These are phyloP conservation scores for Boletellus emodensis DNA, from an alignment of 768 basidiomycete genomes.

Conservation along the genomic window DNA sequence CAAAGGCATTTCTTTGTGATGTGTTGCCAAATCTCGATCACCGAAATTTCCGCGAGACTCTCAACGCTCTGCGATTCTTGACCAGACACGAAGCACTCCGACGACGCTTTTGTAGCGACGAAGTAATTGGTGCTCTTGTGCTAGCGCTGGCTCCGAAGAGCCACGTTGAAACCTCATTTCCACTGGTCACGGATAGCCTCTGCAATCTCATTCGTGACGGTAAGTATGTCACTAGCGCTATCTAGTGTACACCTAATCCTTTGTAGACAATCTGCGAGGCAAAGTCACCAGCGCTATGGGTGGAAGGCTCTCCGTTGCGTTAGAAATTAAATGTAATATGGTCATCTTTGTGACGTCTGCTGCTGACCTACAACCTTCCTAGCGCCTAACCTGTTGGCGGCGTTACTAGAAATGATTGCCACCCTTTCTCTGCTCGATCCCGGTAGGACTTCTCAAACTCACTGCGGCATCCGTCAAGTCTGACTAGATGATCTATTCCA, in stretches of 20 bases:
- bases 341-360: background rate
- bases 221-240: background rate
- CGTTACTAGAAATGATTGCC: conserved; percentile 1
- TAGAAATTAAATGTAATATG: conserved; percentile 3
- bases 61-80: too few relatives aligned
- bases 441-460: background rate
- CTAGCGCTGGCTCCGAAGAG: too few relatives aligned
- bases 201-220: too few relatives aligned
- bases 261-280: background rate
- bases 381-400: background rate
- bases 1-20: too few relatives aligned
- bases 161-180: too few relatives aligned
- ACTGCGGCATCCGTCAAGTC: background rate
- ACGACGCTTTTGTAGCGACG: too few relatives aligned
- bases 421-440: background rate
- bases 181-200: too few relatives aligned
- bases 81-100: too few relatives aligned
- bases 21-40: too few relatives aligned
- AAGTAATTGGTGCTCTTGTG: too few relatives aligned
- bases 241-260: background rate
- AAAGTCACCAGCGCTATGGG: background rate
- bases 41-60: too few relatives aligned
- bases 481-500: background rate
- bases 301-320: background rate
- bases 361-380: background rate